Conservation (phyloP, 331 rosid species). For the Arachis monticola region DNA sequence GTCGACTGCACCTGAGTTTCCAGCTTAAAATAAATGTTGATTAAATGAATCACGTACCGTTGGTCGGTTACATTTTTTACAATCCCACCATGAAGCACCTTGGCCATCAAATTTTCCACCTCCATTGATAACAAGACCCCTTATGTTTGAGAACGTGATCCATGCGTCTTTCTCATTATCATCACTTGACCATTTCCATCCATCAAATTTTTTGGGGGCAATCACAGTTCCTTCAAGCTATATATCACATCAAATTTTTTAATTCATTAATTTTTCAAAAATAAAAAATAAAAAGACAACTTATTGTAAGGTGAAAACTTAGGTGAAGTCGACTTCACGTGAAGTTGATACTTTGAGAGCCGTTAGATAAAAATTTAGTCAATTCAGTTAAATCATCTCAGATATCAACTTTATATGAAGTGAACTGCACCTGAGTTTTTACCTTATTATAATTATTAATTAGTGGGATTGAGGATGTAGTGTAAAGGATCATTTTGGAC, state of each 20-base stretch:
- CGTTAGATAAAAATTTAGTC: no score
- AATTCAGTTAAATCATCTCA: no score
- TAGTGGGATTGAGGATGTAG: no score
- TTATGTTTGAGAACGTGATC: conserved; percentile 37
- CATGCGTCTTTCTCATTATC: conserved; percentile 9
- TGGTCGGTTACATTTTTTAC: neutral
- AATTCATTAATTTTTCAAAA: neutral
- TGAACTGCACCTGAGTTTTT: no score
- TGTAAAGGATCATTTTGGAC: no score
- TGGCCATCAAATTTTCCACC: conserved; percentile 57
- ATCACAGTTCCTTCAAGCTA: conserved; percentile 52
- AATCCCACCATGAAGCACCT: conserved; percentile 66
- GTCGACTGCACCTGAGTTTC: no score
- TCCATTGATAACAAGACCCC: conserved; percentile 51
- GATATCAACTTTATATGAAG: no score
- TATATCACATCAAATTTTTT: neutral
- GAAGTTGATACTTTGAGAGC: no score
- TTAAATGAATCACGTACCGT: conserved; percentile 9
- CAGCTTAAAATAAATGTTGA: no score
- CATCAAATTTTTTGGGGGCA: conserved; percentile 39
- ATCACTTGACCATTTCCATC: conserved; percentile 41
- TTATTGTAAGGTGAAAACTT: neutral
- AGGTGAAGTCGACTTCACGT: no score
- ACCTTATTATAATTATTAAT: no score
- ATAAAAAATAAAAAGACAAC: neutral